Percentiles rank a stretch among this genome's conserved stretches.
These are phyloP conservation scores for Anaeramoeba flamelloides DNA, from an alignment of 78 protist genomes.

Conservation along the genomic window DNA sequence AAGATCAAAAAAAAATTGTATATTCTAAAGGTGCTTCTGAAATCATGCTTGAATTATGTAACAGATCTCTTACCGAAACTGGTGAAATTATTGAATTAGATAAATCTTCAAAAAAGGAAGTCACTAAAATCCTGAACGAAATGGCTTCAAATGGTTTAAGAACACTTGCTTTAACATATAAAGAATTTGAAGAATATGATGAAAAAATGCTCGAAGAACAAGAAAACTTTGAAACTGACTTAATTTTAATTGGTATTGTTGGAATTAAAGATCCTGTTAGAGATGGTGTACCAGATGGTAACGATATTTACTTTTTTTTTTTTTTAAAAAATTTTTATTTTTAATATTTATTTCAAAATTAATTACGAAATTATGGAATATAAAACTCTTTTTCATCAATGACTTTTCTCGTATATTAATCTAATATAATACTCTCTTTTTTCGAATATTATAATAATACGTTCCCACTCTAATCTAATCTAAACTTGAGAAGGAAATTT, in stretches of 20 bases:
- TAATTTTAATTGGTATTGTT: constrained; percentile 30
- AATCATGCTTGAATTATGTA: not conserved
- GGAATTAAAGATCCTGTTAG: constrained; percentile 91
- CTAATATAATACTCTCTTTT: no score
- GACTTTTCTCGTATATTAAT: no score
- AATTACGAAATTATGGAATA: no score
- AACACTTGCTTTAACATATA: constrained; percentile 51
- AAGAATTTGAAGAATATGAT: not conserved
- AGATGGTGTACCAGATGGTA: constrained; percentile 65
- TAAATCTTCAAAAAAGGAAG: not conserved
- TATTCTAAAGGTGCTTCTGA: not conserved
- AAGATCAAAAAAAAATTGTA: not conserved
- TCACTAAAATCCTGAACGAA: constrained; percentile 1
- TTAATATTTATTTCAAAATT: no score
- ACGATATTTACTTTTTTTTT: no score
- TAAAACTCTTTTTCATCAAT: no score
- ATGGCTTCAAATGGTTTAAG: constrained; percentile 57
- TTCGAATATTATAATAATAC: no score
- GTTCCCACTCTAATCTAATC: no score
- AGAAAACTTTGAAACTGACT: not conserved
- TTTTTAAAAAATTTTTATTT: no score
- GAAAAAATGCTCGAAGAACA: not conserved
- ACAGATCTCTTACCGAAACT: not conserved
- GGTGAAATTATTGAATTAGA: not conserved
- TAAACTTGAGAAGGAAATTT: no score